Evolutionary conservation across 1,139 yeast species (phyloP).

Genomic region (Candida sojae): DNA sequence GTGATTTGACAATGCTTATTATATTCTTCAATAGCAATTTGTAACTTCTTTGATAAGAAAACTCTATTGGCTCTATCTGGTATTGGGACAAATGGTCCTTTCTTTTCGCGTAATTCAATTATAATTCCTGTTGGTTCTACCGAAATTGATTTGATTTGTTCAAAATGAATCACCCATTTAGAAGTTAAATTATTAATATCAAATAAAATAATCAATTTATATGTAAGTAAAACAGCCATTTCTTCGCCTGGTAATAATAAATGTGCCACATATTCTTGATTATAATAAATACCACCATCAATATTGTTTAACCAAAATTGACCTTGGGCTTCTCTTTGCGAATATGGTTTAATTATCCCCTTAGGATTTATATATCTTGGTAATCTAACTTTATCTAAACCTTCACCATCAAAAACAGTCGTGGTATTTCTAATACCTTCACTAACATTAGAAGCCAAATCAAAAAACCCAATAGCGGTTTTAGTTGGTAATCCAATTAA

Average conservation of each 20-base stretch:
- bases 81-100: constrained; percentile 78
- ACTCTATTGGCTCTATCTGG: constrained; percentile 66
- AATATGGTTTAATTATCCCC: constrained; percentile 70
- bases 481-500: constrained; percentile 92
- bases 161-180: constrained; percentile 68
- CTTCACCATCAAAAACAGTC: constrained; percentile 82
- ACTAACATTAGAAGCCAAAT: constrained; percentile 87
- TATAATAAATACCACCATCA: constrained; percentile 74
- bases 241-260: constrained; percentile 80
- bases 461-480: constrained; percentile 93
- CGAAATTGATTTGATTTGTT: constrained; percentile 64
- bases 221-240: constrained; percentile 74
- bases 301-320: constrained; percentile 87
- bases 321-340: constrained; percentile 89
- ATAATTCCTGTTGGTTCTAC: constrained; percentile 81
- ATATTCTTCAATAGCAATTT: constrained; percentile 77
- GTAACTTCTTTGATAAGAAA: constrained; percentile 72
- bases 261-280: constrained; percentile 84
- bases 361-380: constrained; percentile 76
- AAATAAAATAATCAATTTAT: constrained; percentile 67
- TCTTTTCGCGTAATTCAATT: constrained; percentile 59
- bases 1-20: constrained; percentile 60
- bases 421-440: constrained; percentile 95
- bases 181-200: constrained; percentile 61
- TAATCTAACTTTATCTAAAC: constrained; percentile 76